Evolutionary conservation across 1,284 basidiomycete genomes (phyloP), one percentile per base, ranked within the genome.

Genomic region (Omphalotus olearius): DNA sequence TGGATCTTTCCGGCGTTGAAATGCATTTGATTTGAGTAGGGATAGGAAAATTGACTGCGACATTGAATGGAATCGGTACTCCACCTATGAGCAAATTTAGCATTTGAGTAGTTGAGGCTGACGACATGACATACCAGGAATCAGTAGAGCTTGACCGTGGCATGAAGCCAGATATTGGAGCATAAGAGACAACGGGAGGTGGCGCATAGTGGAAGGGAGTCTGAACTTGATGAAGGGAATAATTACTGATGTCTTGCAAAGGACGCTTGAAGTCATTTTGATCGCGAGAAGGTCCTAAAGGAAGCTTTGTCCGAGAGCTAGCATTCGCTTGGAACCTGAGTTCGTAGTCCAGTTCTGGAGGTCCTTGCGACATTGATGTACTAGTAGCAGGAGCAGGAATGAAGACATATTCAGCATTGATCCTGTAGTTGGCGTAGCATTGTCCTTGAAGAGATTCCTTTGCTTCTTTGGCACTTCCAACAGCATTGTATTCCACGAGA

Each of bases 401-500:
- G 51, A 64, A 69, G 54, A 81, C 59, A 58, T 75, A 80, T 55
- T 73, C 72, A 47, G 69, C 76, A 46, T 71, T 66, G 47, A 85
- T 64, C 51, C 72, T 69, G 53, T 70, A 68, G 52, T 72, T 74
- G 17, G 75, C 77, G 60, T 88, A 88, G 42, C 70, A 65, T 60
- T 88, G 85, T 52, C 76, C 77, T 53, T 79, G 71, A 45, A 88
- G 70, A 39, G 71, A 67, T 23, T 78, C 76, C 53, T 75, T 80
- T 13, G 85, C 85, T 61, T 88, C 85, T 55, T 72, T 70, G 18
- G 85, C 85, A 56, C 76, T 72, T 36, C 67, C 66, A 38, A 69
- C 53, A 20, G 78, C 73, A 33, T 71, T 66, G 59, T 83, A 88
- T 62, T 85, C 79, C n/a, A 85, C 83, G 23, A 80, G 57, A 47